Base-by-base conservation (phyloP, 2,329 filamentous ascomycete genomes). In the Cadophora luteo-olivacea region DNA sequence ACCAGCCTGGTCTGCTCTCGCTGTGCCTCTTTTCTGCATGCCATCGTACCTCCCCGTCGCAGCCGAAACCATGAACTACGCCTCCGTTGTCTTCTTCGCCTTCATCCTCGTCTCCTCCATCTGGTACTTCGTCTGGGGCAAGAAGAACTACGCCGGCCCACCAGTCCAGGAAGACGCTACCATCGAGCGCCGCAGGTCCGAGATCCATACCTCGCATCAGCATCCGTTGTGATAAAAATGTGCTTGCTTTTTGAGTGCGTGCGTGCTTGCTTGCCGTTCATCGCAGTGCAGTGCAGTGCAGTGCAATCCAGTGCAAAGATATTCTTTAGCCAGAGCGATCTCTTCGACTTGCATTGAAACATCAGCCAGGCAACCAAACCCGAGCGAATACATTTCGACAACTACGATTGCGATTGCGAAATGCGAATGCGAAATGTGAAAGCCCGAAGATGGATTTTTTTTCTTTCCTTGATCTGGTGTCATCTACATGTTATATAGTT, bases 1-100 rank as follows among this genome's bases (percentile, higher is more conserved):
- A n/a, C 16, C 72, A 89, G 87, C 81, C 64, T 93, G 91, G 91
- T 90, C 88, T 65, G 73, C 84, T 16, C 84, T 93, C 65, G 90
- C 89, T 45, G 86, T 92, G 64, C 90, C 91, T 0, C 85, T 93
- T 19, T 93, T 93, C 83, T 93, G 88, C 79, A 91, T 92, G 88
- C 91, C 90, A 0, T 85, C 87, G 0, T 79, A 80, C 54, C 81
- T 91, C n/a, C 88, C 88, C 6, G 88, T 91, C 49, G 85, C 84
- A 0, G 79, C 84, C 6, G 77, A 80, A 22, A 84, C 82, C 49
- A 90, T 92, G 83, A 93, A 93, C 83, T 66, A 66, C 57, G 64
- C 64, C 1, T 88, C 88, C 16, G 91, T 89, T 41, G 91, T 93
- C n/a, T 92, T 93, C 73, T 85, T 90, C 32, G 89, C 83, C 5